Evolutionary conservation across 2,329 filamentous ascomycete species (phyloP).

Genomic region (Raffaelea arxii): DNA sequence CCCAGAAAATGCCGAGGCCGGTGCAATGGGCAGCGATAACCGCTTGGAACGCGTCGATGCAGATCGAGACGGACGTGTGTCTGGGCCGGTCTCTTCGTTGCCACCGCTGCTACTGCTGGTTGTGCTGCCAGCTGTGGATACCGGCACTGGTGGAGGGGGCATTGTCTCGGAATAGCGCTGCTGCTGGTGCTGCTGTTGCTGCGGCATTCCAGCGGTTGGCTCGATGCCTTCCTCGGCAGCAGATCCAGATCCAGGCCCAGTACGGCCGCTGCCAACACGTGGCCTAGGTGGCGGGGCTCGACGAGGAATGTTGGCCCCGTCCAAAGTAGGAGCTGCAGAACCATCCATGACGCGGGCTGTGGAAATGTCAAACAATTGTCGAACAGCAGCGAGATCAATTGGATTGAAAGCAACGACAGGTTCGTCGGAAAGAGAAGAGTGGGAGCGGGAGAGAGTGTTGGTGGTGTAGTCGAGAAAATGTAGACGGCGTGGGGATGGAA

Average conservation of each 20-base stretch:
- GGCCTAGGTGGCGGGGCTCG: conserved; percentile 4
- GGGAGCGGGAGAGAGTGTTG: not conserved
- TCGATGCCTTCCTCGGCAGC: conserved; percentile 6
- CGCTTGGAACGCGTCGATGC: conserved; percentile 46
- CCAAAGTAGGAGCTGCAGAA: not conserved
- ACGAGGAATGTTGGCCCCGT: not conserved
- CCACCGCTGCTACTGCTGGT: not conserved
- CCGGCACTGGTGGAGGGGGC: conserved; percentile 27
- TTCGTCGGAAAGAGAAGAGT: not conserved
- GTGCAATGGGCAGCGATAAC: conserved; percentile 52
- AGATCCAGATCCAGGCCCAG: not conserved
- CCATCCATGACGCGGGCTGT: conserved; percentile 6
- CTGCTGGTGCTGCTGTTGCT: too few relatives aligned
- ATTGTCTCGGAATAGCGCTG: conserved; percentile 21
- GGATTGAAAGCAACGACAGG: conserved; percentile 1
- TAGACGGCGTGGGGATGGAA: not conserved
- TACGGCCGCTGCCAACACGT: conserved; percentile 2
- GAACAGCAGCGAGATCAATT: conserved; percentile 13
- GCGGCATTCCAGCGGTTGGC: conserved; percentile 10
- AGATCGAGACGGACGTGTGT: conserved; percentile 39
- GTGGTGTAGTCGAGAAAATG: not conserved
- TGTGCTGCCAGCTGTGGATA: conserved; percentile 8
- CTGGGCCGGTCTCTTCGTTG: conserved; percentile 24
- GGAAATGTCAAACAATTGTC: conserved; percentile 9
- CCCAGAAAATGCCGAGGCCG: conserved; percentile 40